Conservation (phyloP, 352 stramenopile species). For the Pseudoperonospora humuli region DNA sequence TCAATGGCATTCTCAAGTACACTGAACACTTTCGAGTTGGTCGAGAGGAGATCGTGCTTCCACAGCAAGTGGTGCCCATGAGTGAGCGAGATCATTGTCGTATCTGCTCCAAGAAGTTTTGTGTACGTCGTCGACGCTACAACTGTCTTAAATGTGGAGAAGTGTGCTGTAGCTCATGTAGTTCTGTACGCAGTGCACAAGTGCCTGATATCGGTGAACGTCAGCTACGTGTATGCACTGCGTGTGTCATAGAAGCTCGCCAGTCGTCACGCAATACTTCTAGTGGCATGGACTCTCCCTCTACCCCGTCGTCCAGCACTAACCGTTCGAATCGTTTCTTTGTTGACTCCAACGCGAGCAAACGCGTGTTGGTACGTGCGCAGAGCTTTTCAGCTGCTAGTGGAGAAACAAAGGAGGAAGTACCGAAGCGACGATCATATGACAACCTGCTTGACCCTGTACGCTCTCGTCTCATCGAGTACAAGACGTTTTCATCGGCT, state of each 20-base stretch:
- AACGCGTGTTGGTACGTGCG: slow-evolving; percentile 14
- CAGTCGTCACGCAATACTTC: slow-evolving; percentile 35
- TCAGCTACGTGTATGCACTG: slow-evolving; percentile 71
- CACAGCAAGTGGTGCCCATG: slow-evolving; percentile 70
- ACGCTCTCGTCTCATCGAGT: slow-evolving; percentile 66
- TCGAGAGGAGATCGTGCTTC: slow-evolving; percentile 65
- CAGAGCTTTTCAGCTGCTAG: slow-evolving; percentile 42
- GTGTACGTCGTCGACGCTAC: slow-evolving; percentile 58
- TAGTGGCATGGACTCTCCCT: slow-evolving; percentile 8
- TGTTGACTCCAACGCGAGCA: slow-evolving; percentile 5
- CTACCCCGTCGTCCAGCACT: slow-evolving; percentile 8
- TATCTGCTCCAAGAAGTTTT: slow-evolving; percentile 74
- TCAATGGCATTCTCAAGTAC: slow-evolving; percentile 83
- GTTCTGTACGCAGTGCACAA: slow-evolving; percentile 45
- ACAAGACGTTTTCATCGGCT: slow-evolving; percentile 68
- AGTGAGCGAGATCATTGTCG: slow-evolving; percentile 60
- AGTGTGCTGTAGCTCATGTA: slow-evolving; percentile 75
- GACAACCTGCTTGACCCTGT: slow-evolving; percentile 70
- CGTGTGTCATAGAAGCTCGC: slow-evolving; percentile 64
- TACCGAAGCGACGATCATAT: slow-evolving; percentile 49
- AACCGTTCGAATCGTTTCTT: slow-evolving; percentile 17
- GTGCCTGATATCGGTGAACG: slow-evolving; percentile 68
- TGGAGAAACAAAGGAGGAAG: slow-evolving; percentile 2
- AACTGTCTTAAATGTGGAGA: slow-evolving; percentile 83
- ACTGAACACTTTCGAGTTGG: slow-evolving; percentile 68